These are phyloP conservation scores for Fragosphaeria purpurea DNA, from an alignment of 2,329 filamentous ascomycete genomes.

Conservation along the genomic window DNA sequence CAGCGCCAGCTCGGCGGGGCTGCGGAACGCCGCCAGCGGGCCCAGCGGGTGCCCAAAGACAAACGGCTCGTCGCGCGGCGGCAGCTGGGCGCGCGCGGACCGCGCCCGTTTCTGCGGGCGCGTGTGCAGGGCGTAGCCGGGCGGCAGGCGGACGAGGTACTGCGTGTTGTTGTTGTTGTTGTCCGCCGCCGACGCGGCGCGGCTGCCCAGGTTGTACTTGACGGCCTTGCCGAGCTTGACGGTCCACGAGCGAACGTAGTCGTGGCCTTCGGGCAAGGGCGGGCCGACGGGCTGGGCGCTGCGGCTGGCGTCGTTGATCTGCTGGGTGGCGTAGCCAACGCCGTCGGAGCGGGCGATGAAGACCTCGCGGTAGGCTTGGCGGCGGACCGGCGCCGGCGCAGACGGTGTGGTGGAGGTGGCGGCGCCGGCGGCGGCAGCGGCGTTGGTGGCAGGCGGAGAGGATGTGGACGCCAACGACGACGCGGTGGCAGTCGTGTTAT, in stretches of 20 bases:
- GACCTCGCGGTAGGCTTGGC: conserved; percentile 12
- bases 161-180: conserved; percentile 1
- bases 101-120: conserved; percentile 10
- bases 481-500: no score
- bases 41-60: conserved; percentile 15
- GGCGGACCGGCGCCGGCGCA: neutral
- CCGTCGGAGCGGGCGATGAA: conserved; percentile 13
- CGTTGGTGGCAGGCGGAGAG: neutral
- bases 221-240: conserved; percentile 16
- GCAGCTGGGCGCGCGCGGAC: no score
- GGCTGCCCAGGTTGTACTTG: conserved; percentile 16
- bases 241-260: conserved; percentile 13
- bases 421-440: neutral
- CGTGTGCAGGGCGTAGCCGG: conserved; percentile 14
- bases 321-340: conserved; percentile 11
- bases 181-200: neutral
- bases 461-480: no score
- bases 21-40: conserved; percentile 29
- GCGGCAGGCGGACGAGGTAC: conserved; percentile 14
- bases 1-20: conserved; percentile 42
- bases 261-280: conserved; percentile 10
- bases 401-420: neutral
- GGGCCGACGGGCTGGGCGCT: conserved; percentile 11
- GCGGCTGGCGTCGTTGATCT: conserved; percentile 16
- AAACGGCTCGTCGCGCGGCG: conserved; percentile 53